Base-by-base conservation (phyloP, 352 stramenopile genomes). In the Globisporangium mamillatum region DNA sequence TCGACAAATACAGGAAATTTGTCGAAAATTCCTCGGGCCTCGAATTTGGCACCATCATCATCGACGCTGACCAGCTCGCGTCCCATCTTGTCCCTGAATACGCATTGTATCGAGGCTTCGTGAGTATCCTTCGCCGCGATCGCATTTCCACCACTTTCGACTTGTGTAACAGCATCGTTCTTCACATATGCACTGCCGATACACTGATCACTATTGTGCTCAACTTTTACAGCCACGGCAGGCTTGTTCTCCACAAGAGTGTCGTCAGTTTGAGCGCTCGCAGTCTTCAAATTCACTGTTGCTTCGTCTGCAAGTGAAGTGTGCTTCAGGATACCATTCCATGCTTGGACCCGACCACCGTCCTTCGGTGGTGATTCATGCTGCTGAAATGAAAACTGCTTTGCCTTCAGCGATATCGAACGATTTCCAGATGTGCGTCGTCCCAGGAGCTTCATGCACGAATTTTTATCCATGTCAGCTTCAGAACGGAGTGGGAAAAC, bases 1-100 rank as follows among this genome's bases (percentile, higher is more conserved):
- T 84, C 75, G 3, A 82, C 55, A 60, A 71, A 83, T 24, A 81
- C 64, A 0, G 78, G 76, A 50, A 70, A 86, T 18, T 73, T 84
- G 56, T 22, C 10, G 1, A 72, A 27, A 14, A 72, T 7, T 3
- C 10, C 27, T 18, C 27, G 36, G 8, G 22, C 4, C 3, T 8
- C 20, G 6, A 4, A 4, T 14, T 3, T 57, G n/a, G 18, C 36
- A 32, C 0, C 1, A 32, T 0, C 1, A 12, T 18, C 46, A 1
- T 59, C 48, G 4, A 6, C 6, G 0, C 1, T 65, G n/a, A 1
- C 22, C 5, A 20, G 4, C 1, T 54, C 24, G 2, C 4, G n/a
- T 10, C 5, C 0, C 0, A 4, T 14, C 22, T 46, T 50, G 34
- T 32, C 12, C 14, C 54, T 22, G 9, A 70, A 41, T 2, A 14